Base-by-base conservation (phyloP, 306 rosid species). In the Trifolium repens region DNA sequence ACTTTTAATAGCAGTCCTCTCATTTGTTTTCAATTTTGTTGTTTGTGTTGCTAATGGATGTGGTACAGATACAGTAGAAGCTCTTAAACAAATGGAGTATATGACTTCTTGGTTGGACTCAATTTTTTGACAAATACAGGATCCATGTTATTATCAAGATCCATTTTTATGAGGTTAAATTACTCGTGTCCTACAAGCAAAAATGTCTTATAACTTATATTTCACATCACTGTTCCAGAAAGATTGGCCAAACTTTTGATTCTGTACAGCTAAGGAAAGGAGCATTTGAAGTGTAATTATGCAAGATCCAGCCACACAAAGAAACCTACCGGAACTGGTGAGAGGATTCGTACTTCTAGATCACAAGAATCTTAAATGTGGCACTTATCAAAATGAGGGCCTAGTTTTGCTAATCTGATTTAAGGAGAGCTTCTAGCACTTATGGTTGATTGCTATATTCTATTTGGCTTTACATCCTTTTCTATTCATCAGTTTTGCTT, bases 291-390 rank as follows among this genome's bases (percentile, higher is more conserved):
- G 78, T 59, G 58, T 67, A 67, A 67, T 47, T 27, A 59, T 9
- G 55, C 71, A 67, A 67, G 73, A 30, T 80, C 34, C 71, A 47
- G 76, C 44, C 16, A 7, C 5, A 10, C 30, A 58, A 59, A 67
- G 73, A 79, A 66, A 72, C 63, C 43, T 22, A 46, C 42, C 32
- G 50, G 69, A 65, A 80, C 44, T 22, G n/a, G 60, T 78, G 58
- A 55, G 66, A 71, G 47, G 72, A 32, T 55, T 46, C 4, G 2
- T 43, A 32, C 22, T 43, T 60, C 12, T 43, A 42, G 60, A 72
- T 43, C n/a, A 11, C 78, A 15, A 26, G 61, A 72, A 16, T 78
- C 60, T 63, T 22, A 40, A 58, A 71, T 42, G 58, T 17, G 73
- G 26, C 67, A 4, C 26, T 16, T 24, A 30, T 55, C 55, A 73